These are phyloP conservation scores for Areca catechu DNA, from an alignment of 176 grass and related monocot genomes.

Conservation along the genomic window DNA sequence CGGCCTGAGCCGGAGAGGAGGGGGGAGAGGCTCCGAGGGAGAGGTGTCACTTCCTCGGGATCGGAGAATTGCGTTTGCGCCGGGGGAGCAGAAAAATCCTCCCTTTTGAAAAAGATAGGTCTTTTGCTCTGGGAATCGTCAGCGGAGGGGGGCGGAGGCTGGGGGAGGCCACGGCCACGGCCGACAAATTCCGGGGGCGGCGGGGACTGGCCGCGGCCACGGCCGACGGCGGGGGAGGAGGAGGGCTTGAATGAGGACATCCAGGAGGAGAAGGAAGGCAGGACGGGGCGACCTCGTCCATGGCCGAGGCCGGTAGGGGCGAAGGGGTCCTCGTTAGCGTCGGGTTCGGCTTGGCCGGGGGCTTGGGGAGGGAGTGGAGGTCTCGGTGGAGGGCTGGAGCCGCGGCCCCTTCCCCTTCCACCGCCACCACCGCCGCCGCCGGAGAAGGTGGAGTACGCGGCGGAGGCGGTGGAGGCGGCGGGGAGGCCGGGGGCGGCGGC, in stretches of 20 bases:
- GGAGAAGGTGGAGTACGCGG: constrained; percentile 3
- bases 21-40: constrained; percentile 7
- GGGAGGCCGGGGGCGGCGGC: neutral
- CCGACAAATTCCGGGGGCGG: neutral
- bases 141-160: neutral
- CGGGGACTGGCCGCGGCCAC: neutral
- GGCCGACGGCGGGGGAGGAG: neutral
- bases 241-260: neutral
- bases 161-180: constrained; percentile 6
- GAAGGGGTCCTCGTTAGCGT: constrained; percentile 4
- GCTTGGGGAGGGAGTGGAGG: neutral
- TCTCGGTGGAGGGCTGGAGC: neutral
- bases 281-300: constrained; percentile 10
- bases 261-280: constrained; percentile 17
- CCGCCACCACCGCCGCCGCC: constrained; percentile 5
- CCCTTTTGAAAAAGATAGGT: constrained; percentile 20
- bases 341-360: constrained; percentile 1
- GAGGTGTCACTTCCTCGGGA: neutral
- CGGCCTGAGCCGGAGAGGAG: constrained; percentile 41
- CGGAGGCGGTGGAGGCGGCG: neutral
- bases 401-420: constrained; percentile 2
- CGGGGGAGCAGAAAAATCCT: constrained; percentile 1
- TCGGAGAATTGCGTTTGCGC: constrained; percentile 7
- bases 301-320: constrained; percentile 9
- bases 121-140: neutral